phyloP scores from a whole-genome alignment of 257 asterid species.

The Gentiana straminea region DNA sequence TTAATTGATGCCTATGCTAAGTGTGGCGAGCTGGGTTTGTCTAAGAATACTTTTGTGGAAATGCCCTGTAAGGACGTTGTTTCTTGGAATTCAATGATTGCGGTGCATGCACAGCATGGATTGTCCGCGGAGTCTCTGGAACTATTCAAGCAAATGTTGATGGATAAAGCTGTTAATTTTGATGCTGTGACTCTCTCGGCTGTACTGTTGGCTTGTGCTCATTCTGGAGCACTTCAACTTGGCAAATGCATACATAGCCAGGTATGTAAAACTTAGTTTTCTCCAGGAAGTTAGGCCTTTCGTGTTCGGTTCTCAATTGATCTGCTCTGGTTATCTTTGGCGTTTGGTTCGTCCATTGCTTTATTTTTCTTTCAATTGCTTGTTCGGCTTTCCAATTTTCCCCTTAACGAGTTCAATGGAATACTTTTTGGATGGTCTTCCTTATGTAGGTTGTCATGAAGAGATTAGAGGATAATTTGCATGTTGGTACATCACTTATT shows the following conservation, averaged over 20 bases:
- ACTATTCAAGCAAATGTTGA: conserved; percentile 39
- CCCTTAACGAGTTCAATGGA: neutral
- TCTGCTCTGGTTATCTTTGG: neutral
- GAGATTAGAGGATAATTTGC: conserved; percentile 59
- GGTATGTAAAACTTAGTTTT: conserved; percentile 24
- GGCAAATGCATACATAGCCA: conserved; percentile 73
- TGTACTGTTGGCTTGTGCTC: conserved; percentile 74
- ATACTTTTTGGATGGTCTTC: conserved; percentile 4
- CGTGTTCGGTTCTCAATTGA: neutral
- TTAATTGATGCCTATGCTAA: conserved; percentile 82
- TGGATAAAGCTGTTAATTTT: conserved; percentile 26
- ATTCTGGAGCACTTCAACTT: conserved; percentile 65
- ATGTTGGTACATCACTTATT: conserved; percentile 70
- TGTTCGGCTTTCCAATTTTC: neutral
- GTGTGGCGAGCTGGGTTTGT: conserved; percentile 61
- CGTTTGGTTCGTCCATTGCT: neutral
- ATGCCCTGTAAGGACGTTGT: conserved; percentile 57
- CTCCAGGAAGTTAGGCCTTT: neutral
- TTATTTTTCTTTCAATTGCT: neutral
- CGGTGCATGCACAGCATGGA: conserved; percentile 71
- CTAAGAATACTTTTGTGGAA: conserved; percentile 56
- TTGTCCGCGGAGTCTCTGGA: conserved; percentile 48
- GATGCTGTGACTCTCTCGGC: conserved; percentile 69
- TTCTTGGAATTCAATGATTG: conserved; percentile 87
- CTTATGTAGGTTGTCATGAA: conserved; percentile 49